Conservation (phyloP, 768 basidiomycete species). For the Amanita jacksonii region DNA sequence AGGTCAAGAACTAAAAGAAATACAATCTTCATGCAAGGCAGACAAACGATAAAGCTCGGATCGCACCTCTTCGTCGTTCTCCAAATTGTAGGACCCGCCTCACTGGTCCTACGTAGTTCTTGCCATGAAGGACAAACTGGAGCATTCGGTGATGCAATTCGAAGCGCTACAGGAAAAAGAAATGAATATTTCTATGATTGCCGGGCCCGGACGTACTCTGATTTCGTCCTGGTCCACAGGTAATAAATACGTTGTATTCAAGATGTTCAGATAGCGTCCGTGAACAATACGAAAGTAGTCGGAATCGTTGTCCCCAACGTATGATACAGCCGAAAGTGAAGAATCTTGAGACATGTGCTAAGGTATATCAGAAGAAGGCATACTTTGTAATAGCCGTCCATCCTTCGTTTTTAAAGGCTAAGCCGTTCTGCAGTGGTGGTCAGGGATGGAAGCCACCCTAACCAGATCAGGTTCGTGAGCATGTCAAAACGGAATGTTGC, state of each 20-base stretch:
- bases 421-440: background rate
- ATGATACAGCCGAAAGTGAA: slow-evolving; percentile 10
- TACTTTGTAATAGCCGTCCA: slow-evolving; percentile 8
- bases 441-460: slow-evolving; percentile 4
- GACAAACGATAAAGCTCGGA: slow-evolving; percentile 5
- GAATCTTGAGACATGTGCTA: slow-evolving; percentile 15
- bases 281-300: slow-evolving; percentile 45
- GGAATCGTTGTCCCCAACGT: slow-evolving; percentile 33
- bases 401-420: background rate
- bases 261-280: slow-evolving; percentile 43
- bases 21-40: slow-evolving; percentile 9
- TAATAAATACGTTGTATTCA: slow-evolving; percentile 50
- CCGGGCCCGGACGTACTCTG: slow-evolving; percentile 28
- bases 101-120: slow-evolving; percentile 59
- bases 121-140: slow-evolving; percentile 56
- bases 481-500: background rate
- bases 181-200: background rate
- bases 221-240: slow-evolving; percentile 61
- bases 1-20: slow-evolving; percentile 47
- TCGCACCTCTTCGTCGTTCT: slow-evolving; percentile 32
- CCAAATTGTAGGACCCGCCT: slow-evolving; percentile 45
- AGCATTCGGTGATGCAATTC: slow-evolving; percentile 55
- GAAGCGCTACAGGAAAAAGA: slow-evolving; percentile 36
- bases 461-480: background rate
- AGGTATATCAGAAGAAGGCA: slow-evolving; percentile 12